Evolutionary conservation across 2,329 filamentous ascomycete species (phyloP).

Genomic region (Colletotrichum ledebouriae): DNA sequence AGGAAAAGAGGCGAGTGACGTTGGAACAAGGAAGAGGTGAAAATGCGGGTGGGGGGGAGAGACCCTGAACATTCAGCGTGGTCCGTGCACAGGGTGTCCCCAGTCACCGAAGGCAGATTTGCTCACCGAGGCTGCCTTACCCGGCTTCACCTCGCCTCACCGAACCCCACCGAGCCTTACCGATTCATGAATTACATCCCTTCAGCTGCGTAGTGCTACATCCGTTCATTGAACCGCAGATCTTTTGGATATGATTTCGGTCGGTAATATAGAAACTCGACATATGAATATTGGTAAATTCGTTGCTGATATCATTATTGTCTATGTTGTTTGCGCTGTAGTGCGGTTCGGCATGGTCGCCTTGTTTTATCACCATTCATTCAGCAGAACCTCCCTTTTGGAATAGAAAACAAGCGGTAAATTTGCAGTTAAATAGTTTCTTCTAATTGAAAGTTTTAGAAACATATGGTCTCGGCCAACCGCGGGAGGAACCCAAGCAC

Average conservation of each 20-base stretch:
- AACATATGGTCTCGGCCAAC: slow-evolving; percentile 14
- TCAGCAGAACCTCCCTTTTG: no score
- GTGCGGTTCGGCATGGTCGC: no score
- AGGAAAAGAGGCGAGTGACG: not conserved
- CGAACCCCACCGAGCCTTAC: not conserved
- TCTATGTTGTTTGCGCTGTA: no score
- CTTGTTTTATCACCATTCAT: no score
- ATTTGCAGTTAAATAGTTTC: no score
- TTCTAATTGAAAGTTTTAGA: not conserved
- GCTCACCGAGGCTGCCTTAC: not conserved
- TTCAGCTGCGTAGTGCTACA: no score
- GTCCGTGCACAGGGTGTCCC: not conserved
- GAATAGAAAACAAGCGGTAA: no score
- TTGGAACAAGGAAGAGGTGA: slow-evolving; percentile 14
- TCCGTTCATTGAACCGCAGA: no score
- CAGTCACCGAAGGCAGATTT: slow-evolving; percentile 14
- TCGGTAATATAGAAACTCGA: no score
- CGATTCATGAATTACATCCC: not conserved
- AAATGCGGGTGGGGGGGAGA: slow-evolving; percentile 12
- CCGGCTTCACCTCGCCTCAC: not conserved
- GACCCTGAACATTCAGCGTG: slow-evolving; percentile 9
- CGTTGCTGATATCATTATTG: no score
- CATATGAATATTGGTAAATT: no score
- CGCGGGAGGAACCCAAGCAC: slow-evolving; percentile 1
- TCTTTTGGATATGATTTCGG: no score